Percentiles rank a stretch among this genome's conserved stretches.
These are phyloP conservation scores for Hypoxylon sp. DNA, from an alignment of 2,329 filamentous ascomycete species.

Conservation along the genomic window DNA sequence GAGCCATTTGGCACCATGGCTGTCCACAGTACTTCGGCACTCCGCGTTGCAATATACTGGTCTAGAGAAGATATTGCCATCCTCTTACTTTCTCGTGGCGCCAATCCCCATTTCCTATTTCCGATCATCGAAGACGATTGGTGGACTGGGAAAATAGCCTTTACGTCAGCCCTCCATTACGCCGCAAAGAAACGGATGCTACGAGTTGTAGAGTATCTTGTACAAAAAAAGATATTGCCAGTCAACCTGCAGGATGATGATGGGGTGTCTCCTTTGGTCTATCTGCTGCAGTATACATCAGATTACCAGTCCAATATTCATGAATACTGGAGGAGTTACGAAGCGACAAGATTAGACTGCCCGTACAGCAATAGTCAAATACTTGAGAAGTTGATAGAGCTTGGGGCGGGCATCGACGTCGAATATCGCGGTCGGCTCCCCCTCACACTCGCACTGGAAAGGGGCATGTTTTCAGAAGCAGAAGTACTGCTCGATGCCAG, in stretches of 20 bases:
- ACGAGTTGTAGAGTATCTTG: neutral
- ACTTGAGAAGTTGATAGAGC: constrained; percentile 15
- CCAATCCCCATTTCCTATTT: neutral
- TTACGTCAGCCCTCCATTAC: constrained; percentile 6
- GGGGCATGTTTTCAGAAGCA: neutral
- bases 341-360: neutral
- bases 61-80: neutral
- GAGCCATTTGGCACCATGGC: too few relatives aligned
- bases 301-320: neutral
- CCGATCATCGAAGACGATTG: too few relatives aligned
- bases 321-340: neutral
- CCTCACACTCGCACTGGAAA: neutral
- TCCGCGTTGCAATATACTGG: neutral
- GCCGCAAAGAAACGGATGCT: neutral
- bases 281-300: too few relatives aligned
- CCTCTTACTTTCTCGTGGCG: neutral
- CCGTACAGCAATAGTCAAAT: neutral
- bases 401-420: constrained; percentile 17
- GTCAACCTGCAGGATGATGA: neutral
- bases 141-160: neutral
- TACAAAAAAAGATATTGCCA: neutral
- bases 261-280: neutral
- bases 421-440: neutral
- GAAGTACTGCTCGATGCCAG: constrained; percentile 12
- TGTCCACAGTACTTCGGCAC: neutral